phyloP scores from a whole-genome alignment of 176 grass and related monocot genomes.

The Aegilops longissima region DNA sequence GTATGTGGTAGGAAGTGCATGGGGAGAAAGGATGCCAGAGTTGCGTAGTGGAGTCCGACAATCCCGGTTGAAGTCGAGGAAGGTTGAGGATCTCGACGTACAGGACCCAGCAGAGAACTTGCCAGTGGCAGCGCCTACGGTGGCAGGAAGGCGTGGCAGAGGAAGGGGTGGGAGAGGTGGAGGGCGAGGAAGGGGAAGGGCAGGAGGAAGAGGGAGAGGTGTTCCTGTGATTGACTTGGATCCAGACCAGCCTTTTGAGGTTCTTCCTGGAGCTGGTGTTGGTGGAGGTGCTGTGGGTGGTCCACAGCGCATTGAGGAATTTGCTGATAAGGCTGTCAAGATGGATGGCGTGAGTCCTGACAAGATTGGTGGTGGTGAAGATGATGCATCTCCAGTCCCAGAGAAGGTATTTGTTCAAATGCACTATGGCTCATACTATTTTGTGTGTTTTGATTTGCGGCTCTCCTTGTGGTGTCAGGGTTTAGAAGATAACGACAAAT shows the following conservation, averaged over 20 bases:
- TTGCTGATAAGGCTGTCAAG: slow-evolving; percentile 49
- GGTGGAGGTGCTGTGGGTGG: slow-evolving; percentile 42
- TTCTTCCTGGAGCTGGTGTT: slow-evolving; percentile 50
- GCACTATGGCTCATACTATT: slow-evolving; percentile 1
- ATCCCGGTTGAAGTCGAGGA: slow-evolving; percentile 77
- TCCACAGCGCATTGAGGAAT: slow-evolving; percentile 20
- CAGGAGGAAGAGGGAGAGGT: slow-evolving; percentile 60
- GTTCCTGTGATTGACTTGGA: slow-evolving; percentile 78
- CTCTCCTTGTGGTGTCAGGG: background rate
- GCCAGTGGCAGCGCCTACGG: slow-evolving; percentile 42
- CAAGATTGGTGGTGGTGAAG: slow-evolving; percentile 65
- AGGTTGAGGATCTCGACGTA: slow-evolving; percentile 51
- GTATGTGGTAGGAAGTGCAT: slow-evolving; percentile 69
- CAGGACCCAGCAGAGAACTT: slow-evolving; percentile 62
- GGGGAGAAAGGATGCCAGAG: slow-evolving; percentile 97
- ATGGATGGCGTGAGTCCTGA: slow-evolving; percentile 91
- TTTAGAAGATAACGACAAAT: slow-evolving; percentile 6
- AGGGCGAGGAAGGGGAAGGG: slow-evolving; percentile 63
- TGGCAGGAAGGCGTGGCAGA: slow-evolving; percentile 59
- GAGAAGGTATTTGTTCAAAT: slow-evolving; percentile 60
- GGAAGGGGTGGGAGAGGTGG: slow-evolving; percentile 77
- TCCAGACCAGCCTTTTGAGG: slow-evolving; percentile 69
- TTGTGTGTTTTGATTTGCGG: slow-evolving; percentile 16
- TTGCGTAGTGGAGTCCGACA: slow-evolving; percentile 90
- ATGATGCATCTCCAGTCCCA: slow-evolving; percentile 83